Conservation (phyloP, 2,329 filamentous ascomycete genomes). For the Chrysoporthe puriensis region DNA sequence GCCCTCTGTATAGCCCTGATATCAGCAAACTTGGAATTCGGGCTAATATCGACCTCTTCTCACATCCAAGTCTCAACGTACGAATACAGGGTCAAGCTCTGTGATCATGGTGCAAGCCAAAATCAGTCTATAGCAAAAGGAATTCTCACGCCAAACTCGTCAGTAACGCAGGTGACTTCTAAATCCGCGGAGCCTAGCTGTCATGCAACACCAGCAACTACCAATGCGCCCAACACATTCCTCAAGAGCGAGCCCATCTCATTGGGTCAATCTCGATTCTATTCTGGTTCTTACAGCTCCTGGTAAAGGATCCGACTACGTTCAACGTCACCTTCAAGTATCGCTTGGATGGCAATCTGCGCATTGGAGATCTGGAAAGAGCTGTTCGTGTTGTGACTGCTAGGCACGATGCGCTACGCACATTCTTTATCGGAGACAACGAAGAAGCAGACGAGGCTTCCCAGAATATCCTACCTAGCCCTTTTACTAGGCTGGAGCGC, state of each 20-base stretch:
- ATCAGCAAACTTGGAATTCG: no score
- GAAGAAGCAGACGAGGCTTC: constrained; percentile 23
- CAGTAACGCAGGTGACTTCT: not conserved
- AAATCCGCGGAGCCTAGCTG: constrained; percentile 2
- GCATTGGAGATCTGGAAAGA: constrained; percentile 35
- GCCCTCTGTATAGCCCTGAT: no score
- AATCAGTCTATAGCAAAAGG: not conserved
- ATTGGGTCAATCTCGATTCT: constrained; percentile 45
- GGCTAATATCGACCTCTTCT: no score
- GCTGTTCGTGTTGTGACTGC: constrained; percentile 39
- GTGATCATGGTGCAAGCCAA: not conserved
- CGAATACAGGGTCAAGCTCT: not conserved
- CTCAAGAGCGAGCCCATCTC: constrained; percentile 38
- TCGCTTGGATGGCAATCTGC: constrained; percentile 35
- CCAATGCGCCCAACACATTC: constrained; percentile 10
- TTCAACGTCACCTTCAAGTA: constrained; percentile 43
- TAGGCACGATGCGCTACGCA: constrained; percentile 41
- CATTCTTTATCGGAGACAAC: constrained; percentile 36
- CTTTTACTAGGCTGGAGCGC: constrained; percentile 32
- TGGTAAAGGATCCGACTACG: constrained; percentile 41
- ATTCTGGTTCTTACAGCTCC: constrained; percentile 43
- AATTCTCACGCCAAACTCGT: not conserved
- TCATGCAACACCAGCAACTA: constrained; percentile 6
- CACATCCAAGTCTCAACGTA: not conserved
- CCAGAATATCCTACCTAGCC: constrained; percentile 33